Percentiles rank a stretch among this genome's conserved stretches.
Conservation (phyloP, 2,329 filamentous ascomycete genomes). For the Endoconidiophora laricicola region DNA sequence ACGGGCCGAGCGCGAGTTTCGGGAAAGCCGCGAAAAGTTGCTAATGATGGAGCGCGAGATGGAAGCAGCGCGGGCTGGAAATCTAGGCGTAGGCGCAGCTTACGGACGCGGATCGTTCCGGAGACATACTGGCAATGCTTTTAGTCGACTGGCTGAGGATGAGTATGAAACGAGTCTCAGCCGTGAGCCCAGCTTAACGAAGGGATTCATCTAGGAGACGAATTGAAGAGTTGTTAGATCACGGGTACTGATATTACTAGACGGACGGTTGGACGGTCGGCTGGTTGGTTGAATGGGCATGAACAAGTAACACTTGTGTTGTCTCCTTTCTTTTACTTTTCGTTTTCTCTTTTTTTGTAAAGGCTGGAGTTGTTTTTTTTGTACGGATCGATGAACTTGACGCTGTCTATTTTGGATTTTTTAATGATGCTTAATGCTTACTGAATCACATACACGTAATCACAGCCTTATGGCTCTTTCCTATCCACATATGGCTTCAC, state of each 20-base stretch:
- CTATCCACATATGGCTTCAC: too few species aligned
- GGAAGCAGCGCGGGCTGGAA: constrained; percentile 45
- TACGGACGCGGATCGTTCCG: constrained; percentile 30
- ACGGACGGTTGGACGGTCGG: background rate
- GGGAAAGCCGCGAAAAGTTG: constrained; percentile 72
- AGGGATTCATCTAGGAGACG: constrained; percentile 50
- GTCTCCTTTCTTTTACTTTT: background rate
- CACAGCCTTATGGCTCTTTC: too few species aligned
- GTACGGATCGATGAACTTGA: too few species aligned
- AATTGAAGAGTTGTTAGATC: background rate
- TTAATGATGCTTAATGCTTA: too few species aligned
- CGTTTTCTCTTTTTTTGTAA: background rate
- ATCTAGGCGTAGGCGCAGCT: constrained; percentile 18
- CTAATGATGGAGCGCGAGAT: constrained; percentile 75
- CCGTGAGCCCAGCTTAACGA: constrained; percentile 51
- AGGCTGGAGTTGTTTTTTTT: background rate
- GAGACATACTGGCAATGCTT: constrained; percentile 22
- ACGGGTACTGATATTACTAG: background rate
- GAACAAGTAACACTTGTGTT: background rate
- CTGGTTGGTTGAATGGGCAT: background rate
- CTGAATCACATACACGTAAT: too few species aligned
- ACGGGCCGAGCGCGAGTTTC: constrained; percentile 74
- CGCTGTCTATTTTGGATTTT: too few species aligned
- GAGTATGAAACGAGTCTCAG: constrained; percentile 41
- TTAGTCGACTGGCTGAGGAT: constrained; percentile 22